Conservation (phyloP, 108 stramenopile species). For the Cylindrotheca fusiformis region DNA sequence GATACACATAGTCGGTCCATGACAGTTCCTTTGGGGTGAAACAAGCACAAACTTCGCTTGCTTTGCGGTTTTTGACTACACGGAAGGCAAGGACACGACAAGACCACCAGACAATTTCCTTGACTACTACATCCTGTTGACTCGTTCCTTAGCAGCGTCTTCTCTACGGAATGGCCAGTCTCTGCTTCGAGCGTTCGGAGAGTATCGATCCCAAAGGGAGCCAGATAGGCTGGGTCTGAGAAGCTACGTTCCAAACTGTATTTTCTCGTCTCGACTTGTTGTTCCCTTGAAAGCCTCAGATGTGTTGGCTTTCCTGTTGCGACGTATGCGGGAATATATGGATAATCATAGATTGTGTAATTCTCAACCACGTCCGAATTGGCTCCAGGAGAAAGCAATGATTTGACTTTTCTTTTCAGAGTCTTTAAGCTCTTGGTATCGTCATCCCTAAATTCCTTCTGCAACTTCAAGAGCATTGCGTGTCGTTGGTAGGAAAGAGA, state of each 20-base stretch:
- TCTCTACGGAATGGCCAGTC: not conserved
- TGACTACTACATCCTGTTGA: not conserved
- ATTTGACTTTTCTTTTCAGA: no score
- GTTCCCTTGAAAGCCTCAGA: not conserved
- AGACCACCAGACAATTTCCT: slow-evolving; percentile 63
- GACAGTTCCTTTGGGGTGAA: slow-evolving; percentile 62
- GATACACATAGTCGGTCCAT: slow-evolving; percentile 51
- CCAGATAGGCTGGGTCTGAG: slow-evolving; percentile 52
- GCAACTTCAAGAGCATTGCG: not conserved
- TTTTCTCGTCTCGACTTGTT: not conserved
- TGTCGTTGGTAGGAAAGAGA: not conserved
- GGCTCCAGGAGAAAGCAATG: no score
- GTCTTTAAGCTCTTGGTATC: no score
- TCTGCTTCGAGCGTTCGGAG: not conserved
- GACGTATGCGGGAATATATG: slow-evolving; percentile 7
- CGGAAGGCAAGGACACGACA: slow-evolving; percentile 53
- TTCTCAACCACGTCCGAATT: slow-evolving; percentile 9
- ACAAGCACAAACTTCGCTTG: slow-evolving; percentile 26
- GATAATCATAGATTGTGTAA: slow-evolving; percentile 16
- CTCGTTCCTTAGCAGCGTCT: not conserved
- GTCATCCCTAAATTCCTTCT: no score
- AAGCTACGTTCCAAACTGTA: slow-evolving; percentile 13
- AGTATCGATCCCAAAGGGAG: slow-evolving; percentile 30
- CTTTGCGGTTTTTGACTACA: slow-evolving; percentile 21
- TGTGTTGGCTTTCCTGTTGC: not conserved